Conservation (phyloP, 139 green algal genomes). For the Medakamo hakoo region DNA sequence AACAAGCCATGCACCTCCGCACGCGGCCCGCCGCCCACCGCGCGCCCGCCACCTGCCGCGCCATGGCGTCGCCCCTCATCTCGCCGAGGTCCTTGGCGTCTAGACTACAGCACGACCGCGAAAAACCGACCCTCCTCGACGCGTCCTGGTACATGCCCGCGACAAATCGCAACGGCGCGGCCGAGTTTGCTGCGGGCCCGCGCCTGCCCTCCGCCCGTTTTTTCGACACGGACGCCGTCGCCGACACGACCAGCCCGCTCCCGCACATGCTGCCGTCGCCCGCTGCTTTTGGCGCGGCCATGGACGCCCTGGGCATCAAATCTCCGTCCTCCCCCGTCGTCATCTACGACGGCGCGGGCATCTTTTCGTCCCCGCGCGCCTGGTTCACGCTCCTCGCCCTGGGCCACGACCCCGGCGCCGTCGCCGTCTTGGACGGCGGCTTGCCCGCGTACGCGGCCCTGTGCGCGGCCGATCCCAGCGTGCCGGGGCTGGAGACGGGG, state of each 20-base stretch:
- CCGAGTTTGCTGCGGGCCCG: conserved; percentile 32
- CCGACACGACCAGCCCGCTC: conserved; percentile 17
- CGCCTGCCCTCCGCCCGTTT: conserved; percentile 56
- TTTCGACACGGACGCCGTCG: conserved; percentile 53
- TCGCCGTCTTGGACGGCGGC: conserved; percentile 80
- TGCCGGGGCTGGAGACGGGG: conserved; percentile 31
- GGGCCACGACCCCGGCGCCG: conserved; percentile 48
- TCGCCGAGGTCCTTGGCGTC: no score
- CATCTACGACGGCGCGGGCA: conserved; percentile 75
- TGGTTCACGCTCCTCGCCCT: conserved; percentile 87
- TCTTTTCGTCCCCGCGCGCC: conserved; percentile 67
- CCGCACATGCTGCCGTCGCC: conserved; percentile 71
- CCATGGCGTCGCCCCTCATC: no score
- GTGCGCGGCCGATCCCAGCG: no score
- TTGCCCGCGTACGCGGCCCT: conserved; percentile 73
- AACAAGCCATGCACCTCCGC: no score
- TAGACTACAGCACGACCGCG: no score
- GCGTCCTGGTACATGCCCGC: conserved; percentile 56
- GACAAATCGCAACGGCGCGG: conserved; percentile 16
- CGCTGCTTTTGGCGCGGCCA: conserved; percentile 55
- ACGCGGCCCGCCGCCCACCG: no score
- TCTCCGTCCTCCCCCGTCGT: conserved; percentile 40
- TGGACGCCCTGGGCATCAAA: conserved; percentile 59
- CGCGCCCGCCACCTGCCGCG: no score
- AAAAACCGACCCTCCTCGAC: conserved; percentile 43